Conservation (phyloP, 768 basidiomycete species). For the Chlorophyllum brunneum region DNA sequence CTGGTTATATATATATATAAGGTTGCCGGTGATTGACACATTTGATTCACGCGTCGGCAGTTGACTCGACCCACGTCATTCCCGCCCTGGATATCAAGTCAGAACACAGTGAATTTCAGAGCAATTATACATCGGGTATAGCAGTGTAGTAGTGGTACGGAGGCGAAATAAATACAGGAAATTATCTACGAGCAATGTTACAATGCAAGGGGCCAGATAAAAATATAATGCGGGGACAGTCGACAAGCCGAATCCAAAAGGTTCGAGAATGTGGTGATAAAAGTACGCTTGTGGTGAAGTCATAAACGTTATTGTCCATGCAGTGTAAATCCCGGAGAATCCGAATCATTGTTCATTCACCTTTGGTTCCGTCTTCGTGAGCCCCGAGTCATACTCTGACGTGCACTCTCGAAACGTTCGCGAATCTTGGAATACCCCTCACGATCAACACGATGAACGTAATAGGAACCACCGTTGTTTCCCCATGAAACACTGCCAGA, state of each 20-base stretch:
- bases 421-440: conserved; percentile 60
- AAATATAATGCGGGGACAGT: background rate
- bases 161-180: background rate
- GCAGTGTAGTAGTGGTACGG: background rate
- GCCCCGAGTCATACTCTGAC: conserved; percentile 19
- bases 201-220: conserved; percentile 4
- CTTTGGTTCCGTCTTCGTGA: background rate
- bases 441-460: conserved; percentile 74
- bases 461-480: conserved; percentile 64
- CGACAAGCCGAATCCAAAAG: background rate
- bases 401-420: conserved; percentile 51
- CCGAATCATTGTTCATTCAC: background rate
- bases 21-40: background rate
- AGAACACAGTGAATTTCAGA: too few relatives aligned
- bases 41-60: background rate
- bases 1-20: background rate
- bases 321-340: too few relatives aligned
- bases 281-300: background rate
- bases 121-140: background rate
- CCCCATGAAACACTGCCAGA: conserved; percentile 84
- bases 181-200: conserved; percentile 4
- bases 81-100: too few relatives aligned
- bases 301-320: background rate
- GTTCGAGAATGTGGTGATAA: background rate
- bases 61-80: background rate